phyloP scores from a whole-genome alignment of 2,329 filamentous ascomycete species.

The Xylaria polymorpha region DNA sequence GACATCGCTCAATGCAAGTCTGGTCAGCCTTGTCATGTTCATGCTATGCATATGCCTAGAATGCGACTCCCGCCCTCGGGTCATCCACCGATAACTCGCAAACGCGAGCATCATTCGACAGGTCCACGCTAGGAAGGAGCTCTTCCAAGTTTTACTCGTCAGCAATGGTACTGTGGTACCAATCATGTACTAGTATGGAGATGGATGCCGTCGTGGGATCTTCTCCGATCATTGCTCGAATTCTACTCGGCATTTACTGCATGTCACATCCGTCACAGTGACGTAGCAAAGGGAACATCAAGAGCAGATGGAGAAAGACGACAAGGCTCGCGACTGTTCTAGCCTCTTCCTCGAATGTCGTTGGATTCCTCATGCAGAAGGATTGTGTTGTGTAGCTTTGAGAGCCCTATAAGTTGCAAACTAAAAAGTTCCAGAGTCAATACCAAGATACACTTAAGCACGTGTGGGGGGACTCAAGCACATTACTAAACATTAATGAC shows the following conservation, averaged over 20 bases:
- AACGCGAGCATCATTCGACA: not conserved
- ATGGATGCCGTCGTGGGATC: not conserved
- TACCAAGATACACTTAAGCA: not conserved
- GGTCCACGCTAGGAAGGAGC: not conserved
- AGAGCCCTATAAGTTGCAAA: not conserved
- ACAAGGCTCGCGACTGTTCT: not conserved
- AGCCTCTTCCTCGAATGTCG: constrained; percentile 3
- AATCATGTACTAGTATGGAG: constrained; percentile 1
- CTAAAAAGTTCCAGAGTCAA: not conserved
- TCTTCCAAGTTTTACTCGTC: not conserved
- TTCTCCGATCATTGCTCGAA: constrained; percentile 9
- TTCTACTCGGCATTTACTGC: not conserved
- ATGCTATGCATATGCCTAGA: not conserved
- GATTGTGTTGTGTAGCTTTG: not conserved
- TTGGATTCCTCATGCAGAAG: not conserved
- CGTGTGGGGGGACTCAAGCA: not conserved
- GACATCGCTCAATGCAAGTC: not conserved
- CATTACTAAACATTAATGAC: not conserved
- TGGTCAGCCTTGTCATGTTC: not conserved
- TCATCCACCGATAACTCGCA: not conserved
- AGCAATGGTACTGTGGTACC: constrained; percentile 9
- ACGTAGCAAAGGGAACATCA: not conserved
- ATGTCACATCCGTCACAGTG: constrained; percentile 16
- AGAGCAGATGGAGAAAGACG: not conserved
- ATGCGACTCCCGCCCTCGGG: not conserved